Percentiles rank a stretch among this genome's conserved stretches.
phyloP scores from a whole-genome alignment of 2,329 filamentous ascomycete species.

The Chrysosporium queenslandicum region DNA sequence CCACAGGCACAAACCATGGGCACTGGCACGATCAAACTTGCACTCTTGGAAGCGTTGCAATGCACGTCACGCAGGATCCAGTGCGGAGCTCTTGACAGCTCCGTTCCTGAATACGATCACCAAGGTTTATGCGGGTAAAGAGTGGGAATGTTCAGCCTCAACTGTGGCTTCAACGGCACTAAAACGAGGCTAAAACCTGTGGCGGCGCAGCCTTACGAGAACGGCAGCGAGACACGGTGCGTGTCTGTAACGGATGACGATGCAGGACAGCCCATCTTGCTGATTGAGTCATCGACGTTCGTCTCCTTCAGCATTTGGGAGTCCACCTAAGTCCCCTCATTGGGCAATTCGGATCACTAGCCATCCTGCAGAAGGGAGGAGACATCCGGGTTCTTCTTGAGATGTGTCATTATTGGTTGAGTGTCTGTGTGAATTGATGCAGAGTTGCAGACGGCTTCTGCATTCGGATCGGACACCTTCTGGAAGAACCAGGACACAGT shows the following conservation, averaged over 20 bases:
- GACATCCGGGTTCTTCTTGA: background rate
- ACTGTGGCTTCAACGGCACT: conserved; percentile 2
- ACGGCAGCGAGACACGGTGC: background rate
- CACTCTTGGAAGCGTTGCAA: background rate
- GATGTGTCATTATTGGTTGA: background rate
- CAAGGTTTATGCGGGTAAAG: background rate
- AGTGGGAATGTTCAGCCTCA: background rate
- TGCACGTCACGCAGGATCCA: background rate
- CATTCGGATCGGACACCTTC: background rate
- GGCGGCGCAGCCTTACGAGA: conserved; percentile 4
- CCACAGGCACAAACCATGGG: background rate
- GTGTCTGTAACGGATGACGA: background rate
- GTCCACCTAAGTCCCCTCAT: background rate
- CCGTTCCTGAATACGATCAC: background rate
- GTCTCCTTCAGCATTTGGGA: too few species aligned
- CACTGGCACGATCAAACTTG: background rate
- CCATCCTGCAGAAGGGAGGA: background rate
- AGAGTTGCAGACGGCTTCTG: background rate
- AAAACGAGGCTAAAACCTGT: background rate
- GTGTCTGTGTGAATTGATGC: background rate
- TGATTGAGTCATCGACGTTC: too few species aligned
- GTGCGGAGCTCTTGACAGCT: background rate
- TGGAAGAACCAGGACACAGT: too few species aligned
- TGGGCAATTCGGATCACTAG: background rate
- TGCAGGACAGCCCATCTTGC: background rate